Conservation (phyloP, 2,329 filamentous ascomycete species). For the Didymella lethalis region DNA sequence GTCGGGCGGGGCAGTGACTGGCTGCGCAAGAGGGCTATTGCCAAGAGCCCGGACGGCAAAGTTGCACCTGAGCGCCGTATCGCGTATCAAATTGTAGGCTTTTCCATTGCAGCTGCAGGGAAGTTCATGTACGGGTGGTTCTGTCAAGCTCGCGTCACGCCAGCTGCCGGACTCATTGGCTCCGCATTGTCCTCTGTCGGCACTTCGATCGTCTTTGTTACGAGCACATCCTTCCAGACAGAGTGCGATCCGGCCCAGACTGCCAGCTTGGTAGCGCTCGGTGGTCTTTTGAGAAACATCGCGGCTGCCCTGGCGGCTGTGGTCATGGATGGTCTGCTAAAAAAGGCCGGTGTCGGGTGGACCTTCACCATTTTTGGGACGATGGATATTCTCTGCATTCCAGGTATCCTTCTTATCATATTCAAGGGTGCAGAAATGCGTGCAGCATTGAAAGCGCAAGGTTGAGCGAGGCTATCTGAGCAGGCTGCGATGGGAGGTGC, state of each 20-base stretch:
- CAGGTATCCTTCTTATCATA: slow-evolving; percentile 34
- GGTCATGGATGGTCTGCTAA: slow-evolving; percentile 47
- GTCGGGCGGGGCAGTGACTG: slow-evolving; percentile 53
- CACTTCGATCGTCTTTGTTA: slow-evolving; percentile 52
- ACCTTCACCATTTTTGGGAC: slow-evolving; percentile 52
- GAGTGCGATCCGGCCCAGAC: slow-evolving; percentile 52
- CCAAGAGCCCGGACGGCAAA: slow-evolving; percentile 33
- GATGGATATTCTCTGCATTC: slow-evolving; percentile 43
- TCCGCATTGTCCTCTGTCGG: slow-evolving; percentile 51
- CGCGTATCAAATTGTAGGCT: slow-evolving; percentile 52
- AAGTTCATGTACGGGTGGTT: slow-evolving; percentile 56
- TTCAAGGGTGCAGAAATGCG: slow-evolving; percentile 34
- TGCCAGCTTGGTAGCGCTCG: slow-evolving; percentile 53
- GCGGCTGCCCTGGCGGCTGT: slow-evolving; percentile 52
- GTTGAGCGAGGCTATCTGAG: slow-evolving; percentile 8
- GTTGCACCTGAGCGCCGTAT: slow-evolving; percentile 53
- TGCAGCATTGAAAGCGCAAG: slow-evolving; percentile 29
- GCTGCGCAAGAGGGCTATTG: slow-evolving; percentile 39
- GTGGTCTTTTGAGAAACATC: slow-evolving; percentile 53
- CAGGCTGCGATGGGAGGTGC: not conserved
- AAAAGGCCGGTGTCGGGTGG: slow-evolving; percentile 51
- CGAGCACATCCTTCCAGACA: slow-evolving; percentile 54
- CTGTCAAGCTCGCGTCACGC: slow-evolving; percentile 35
- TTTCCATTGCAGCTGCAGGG: slow-evolving; percentile 50
- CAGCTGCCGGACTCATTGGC: slow-evolving; percentile 28